These are phyloP conservation scores for Pseudocercospora eumusae DNA, from an alignment of 2,329 filamentous ascomycete species.

Conservation along the genomic window DNA sequence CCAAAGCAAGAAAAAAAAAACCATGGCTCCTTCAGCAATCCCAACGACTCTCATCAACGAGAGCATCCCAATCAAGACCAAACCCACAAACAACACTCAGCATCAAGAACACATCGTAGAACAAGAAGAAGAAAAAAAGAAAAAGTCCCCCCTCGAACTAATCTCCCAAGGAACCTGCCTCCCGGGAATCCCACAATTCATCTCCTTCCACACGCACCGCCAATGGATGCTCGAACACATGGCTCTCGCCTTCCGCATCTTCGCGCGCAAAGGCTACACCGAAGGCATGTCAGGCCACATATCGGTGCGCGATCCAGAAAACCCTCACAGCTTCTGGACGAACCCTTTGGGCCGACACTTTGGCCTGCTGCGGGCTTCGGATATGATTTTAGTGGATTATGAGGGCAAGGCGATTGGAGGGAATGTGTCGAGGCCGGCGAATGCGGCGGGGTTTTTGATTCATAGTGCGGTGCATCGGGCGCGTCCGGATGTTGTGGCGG, in stretches of 20 bases:
- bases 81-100: constrained; percentile 10
- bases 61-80: constrained; percentile 23
- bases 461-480: constrained; percentile 70
- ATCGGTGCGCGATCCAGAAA: constrained; percentile 65
- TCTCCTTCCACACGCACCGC: constrained; percentile 58
- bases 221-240: constrained; percentile 65
- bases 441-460: constrained; percentile 69
- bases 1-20: background rate
- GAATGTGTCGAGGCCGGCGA: constrained; percentile 61
- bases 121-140: constrained; percentile 21
- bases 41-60: constrained; percentile 22
- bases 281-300: constrained; percentile 72
- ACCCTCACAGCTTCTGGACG: constrained; percentile 66
- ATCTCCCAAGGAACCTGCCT: constrained; percentile 53
- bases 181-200: constrained; percentile 59
- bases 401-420: constrained; percentile 65
- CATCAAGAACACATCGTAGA: too few relatives aligned
- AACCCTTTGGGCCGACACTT: constrained; percentile 67
- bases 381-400: constrained; percentile 68
- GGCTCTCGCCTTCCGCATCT: constrained; percentile 68
- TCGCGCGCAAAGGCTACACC: constrained; percentile 64
- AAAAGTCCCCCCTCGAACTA: constrained; percentile 40
- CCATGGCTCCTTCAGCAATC: constrained; percentile 39
- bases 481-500: constrained; percentile 67
- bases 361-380: constrained; percentile 62